Evolutionary conservation across 345 rosid species (phyloP).

Genomic region (Ricinus communis): DNA sequence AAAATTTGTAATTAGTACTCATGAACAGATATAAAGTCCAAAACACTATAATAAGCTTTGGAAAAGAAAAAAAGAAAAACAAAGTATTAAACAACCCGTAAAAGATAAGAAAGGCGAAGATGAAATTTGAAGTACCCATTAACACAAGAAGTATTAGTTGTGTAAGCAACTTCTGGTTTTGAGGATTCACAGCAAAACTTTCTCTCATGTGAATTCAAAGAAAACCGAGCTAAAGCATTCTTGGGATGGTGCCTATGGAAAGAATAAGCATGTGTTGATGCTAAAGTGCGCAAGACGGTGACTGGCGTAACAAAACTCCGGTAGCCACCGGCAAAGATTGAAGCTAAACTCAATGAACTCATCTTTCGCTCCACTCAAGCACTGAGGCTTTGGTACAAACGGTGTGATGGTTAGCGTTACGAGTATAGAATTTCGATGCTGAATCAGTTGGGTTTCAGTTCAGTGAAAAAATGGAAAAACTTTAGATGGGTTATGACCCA

Average conservation of each 20-base stretch:
- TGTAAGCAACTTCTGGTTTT: constrained; percentile 23
- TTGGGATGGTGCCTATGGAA: constrained; percentile 13
- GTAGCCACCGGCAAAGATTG: constrained; percentile 42
- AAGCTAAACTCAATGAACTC: constrained; percentile 40
- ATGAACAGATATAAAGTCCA: not conserved
- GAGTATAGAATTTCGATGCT: no score
- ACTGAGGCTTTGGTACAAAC: not conserved
- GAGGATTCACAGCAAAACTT: constrained; percentile 39
- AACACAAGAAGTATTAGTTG: constrained; percentile 34
- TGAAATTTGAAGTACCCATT: constrained; percentile 43
- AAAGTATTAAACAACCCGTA: not conserved
- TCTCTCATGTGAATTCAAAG: constrained; percentile 27
- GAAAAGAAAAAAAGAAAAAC: no score
- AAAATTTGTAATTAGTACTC: not conserved
- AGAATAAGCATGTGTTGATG: constrained; percentile 28
- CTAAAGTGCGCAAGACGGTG: constrained; percentile 39
- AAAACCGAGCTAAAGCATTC: constrained; percentile 7
- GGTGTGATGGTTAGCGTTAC: no score
- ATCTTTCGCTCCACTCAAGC: constrained; percentile 2
- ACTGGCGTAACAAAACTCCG: constrained; percentile 42
- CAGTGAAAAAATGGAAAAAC: no score
- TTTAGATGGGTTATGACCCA: no score
- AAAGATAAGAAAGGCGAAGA: constrained; percentile 9
- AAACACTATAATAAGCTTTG: not conserved
- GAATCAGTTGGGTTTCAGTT: no score